Conservation (phyloP, 345 rosid species). For the Eucalyptus fibrosa region DNA sequence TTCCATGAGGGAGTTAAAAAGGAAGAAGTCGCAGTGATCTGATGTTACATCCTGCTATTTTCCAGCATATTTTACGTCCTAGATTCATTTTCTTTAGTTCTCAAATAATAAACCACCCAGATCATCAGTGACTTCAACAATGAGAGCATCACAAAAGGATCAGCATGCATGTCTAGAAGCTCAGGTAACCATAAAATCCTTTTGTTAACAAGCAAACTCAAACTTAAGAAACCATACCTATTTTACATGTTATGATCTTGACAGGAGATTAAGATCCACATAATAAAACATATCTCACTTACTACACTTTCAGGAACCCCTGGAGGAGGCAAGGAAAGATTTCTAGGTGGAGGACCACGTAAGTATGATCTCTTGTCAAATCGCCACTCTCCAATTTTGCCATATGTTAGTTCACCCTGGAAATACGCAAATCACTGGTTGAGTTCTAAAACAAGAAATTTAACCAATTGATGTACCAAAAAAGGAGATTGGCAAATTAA, state of each 20-base stretch:
- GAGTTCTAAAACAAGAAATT: neutral
- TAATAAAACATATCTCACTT: slow-evolving; percentile 7
- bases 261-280: neutral
- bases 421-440: neutral
- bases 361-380: slow-evolving; percentile 90
- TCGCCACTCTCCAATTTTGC: slow-evolving; percentile 90
- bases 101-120: neutral
- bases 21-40: neutral
- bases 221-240: neutral
- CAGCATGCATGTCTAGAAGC: neutral
- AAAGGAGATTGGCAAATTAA: neutral
- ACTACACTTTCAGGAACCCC: slow-evolving; percentile 99
- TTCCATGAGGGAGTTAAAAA: neutral
- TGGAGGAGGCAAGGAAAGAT: slow-evolving; percentile 75
- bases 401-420: slow-evolving; percentile 83
- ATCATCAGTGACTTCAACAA: neutral
- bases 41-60: neutral
- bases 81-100: neutral
- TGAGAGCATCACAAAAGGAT: neutral
- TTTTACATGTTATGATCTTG: neutral
- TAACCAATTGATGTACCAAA: neutral
- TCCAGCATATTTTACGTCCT: neutral
- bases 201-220: neutral
- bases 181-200: neutral
- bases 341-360: slow-evolving; percentile 76